Evolutionary conservation across 371 early-diverging fungal species (phyloP), one percentile per base, ranked within the genome.

Genomic region (Catenaria anguillulae): DNA sequence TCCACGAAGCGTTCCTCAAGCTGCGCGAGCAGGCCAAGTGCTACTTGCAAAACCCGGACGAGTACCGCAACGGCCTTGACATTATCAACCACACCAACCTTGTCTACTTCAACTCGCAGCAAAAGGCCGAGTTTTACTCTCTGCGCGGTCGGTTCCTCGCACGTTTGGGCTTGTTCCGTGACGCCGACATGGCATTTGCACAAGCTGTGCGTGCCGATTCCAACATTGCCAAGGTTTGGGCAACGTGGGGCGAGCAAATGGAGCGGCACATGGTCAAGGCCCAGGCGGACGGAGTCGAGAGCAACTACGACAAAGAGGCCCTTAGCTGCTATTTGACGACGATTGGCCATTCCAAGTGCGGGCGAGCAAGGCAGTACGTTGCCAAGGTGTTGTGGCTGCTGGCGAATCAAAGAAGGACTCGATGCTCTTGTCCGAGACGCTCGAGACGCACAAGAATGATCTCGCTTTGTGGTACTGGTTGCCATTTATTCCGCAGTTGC

Each of bases 391-490:
- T 97, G 59, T 97, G 93, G 93, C 72, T 98, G 52, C 77, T 98
- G 63, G 86, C 84, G 56, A 58, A 40, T 4, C 71, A 90, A 97
- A 97, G 73, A 91, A 95, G 70, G 77, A 75, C n/a, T 70, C 77
- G 52, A 85, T 84, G 4, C 84, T 75, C 4, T 78, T 97, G 29
- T 75, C 84, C 48, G 79, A 82, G 29, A n/a, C n/a, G n/a, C n/a
- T n/a, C n/a, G n/a, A n/a, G n/a, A n/a, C n/a, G n/a, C n/a, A n/a
- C n/a, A n/a, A n/a, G n/a, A n/a, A n/a, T n/a, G n/a, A n/a, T n/a
- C n/a, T n/a, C n/a, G n/a, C n/a, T n/a, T n/a, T n/a, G 12, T 96
- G 96, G 97, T 93, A 92, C 73, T 98, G 98, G 97, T 89, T 94
- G 61, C 89, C 90, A 0, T 95, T 95, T 68, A 89, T 98, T 56